Conservation (phyloP, 2,329 filamentous ascomycete species). For the Phyllosticta citriasiana region DNA sequence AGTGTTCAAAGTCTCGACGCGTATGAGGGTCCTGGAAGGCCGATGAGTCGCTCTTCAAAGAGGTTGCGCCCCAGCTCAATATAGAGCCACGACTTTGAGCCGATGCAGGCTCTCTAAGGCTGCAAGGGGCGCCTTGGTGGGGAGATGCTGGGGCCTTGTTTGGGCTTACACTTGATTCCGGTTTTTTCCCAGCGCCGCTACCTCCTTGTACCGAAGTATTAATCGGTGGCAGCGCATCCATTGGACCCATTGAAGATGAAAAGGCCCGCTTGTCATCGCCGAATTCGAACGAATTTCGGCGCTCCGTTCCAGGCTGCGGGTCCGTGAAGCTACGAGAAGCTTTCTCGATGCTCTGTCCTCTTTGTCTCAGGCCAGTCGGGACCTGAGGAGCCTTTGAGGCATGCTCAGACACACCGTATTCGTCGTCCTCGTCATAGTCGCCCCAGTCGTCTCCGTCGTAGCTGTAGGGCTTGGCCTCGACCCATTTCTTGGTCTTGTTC, state of each 20-base stretch:
- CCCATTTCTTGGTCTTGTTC: constrained; percentile 89
- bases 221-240: constrained; percentile 1
- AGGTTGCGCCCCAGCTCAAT: constrained; percentile 20
- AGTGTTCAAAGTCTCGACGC: constrained; percentile 42
- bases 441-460: constrained; percentile 97
- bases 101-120: neutral
- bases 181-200: neutral
- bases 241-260: constrained; percentile 23
- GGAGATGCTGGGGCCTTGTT: constrained; percentile 8
- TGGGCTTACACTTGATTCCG: neutral
- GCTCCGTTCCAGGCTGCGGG: constrained; percentile 21
- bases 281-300: constrained; percentile 44
- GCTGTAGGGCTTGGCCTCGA: constrained; percentile 72
- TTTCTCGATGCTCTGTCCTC: constrained; percentile 20
- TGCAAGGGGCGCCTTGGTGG: neutral
- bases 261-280: constrained; percentile 45
- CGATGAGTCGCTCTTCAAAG: constrained; percentile 21
- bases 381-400: constrained; percentile 31
- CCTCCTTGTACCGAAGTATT: neutral
- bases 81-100: constrained; percentile 17
- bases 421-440: constrained; percentile 48
- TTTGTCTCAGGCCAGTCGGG: constrained; percentile 35
- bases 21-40: constrained; percentile 25
- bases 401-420: constrained; percentile 42
- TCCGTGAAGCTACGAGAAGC: constrained; percentile 31